Percentiles rank a stretch among this genome's conserved stretches.
These are phyloP conservation scores for Conoideocrella luteorostrata DNA, from an alignment of 2,329 filamentous ascomycete species.

Conservation along the genomic window DNA sequence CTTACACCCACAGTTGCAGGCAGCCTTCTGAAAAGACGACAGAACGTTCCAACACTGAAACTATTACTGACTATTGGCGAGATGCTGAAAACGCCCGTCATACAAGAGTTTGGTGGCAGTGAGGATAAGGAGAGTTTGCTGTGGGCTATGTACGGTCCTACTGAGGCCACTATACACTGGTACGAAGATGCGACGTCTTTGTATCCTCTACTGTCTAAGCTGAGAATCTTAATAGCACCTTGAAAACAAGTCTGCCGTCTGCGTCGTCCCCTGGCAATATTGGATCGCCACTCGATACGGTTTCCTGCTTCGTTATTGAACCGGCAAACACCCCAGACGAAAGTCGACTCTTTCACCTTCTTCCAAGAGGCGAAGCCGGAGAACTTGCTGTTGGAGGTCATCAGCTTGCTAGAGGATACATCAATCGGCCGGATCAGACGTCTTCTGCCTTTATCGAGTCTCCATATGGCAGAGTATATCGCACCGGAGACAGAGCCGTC, in stretches of 20 bases:
- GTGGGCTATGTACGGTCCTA: conserved; percentile 92
- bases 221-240: conserved; percentile 43
- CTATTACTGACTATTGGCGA: conserved; percentile 84
- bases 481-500: conserved; percentile 77
- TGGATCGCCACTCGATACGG: conserved; percentile 71
- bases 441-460: conserved; percentile 62
- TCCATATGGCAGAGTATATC: conserved; percentile 65
- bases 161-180: conserved; percentile 86
- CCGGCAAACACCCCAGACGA: conserved; percentile 25
- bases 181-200: conserved; percentile 26
- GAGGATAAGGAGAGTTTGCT: conserved; percentile 54
- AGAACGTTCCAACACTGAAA: conserved; percentile 59
- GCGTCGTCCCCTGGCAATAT: conserved; percentile 60
- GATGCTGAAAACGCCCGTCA: conserved; percentile 74
- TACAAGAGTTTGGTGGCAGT: conserved; percentile 70
- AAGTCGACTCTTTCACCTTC: conserved; percentile 37
- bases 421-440: conserved; percentile 76
- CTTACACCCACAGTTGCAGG: conserved; percentile 83
- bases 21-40: conserved; percentile 63
- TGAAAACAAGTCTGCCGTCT: conserved; percentile 57
- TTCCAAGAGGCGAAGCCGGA: conserved; percentile 62
- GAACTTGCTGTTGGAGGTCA: conserved; percentile 77
- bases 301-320: conserved; percentile 66
- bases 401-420: conserved; percentile 74
- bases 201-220: neutral